Evolutionary conservation across 148 eudicot genomes (phyloP).

Genomic region (Rhododendron kiyosumense): DNA sequence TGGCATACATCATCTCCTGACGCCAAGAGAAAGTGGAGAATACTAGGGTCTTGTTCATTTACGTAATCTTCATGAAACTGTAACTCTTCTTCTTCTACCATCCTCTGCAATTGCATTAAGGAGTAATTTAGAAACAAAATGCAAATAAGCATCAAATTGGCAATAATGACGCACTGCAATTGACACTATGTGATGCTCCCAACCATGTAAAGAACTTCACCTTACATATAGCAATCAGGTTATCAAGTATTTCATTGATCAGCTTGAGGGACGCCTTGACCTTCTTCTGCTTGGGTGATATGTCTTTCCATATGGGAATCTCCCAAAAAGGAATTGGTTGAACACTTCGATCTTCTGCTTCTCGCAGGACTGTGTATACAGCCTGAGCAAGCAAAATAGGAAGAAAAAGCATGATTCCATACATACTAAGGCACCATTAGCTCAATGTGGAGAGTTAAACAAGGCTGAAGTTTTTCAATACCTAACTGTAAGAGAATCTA

Average conservation of each 20-base stretch:
- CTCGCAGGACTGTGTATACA: slow-evolving; percentile 87
- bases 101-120: slow-evolving; percentile 50
- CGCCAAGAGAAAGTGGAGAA: slow-evolving; percentile 95
- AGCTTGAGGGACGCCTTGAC: slow-evolving; percentile 84
- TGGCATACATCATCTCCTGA: slow-evolving; percentile 88
- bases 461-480: slow-evolving; percentile 7
- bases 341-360: slow-evolving; percentile 89
- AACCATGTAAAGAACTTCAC: slow-evolving; percentile 32
- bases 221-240: slow-evolving; percentile 88
- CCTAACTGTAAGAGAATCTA: background rate
- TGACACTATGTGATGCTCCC: background rate
- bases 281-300: slow-evolving; percentile 76
- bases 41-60: slow-evolving; percentile 97
- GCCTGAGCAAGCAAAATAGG: slow-evolving; percentile 54
- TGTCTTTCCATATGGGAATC: slow-evolving; percentile 95
- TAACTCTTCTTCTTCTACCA: slow-evolving; percentile 93
- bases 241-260: slow-evolving; percentile 72
- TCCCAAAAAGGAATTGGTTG: slow-evolving; percentile 97
- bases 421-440: background rate
- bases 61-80: slow-evolving; percentile 95
- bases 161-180: background rate
- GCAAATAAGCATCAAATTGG: background rate
- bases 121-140: background rate
- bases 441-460: background rate
- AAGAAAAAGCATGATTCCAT: slow-evolving; percentile 10